These are phyloP conservation scores for Leccinum sublutescens DNA, from an alignment of 768 basidiomycete genomes.

Conservation along the genomic window DNA sequence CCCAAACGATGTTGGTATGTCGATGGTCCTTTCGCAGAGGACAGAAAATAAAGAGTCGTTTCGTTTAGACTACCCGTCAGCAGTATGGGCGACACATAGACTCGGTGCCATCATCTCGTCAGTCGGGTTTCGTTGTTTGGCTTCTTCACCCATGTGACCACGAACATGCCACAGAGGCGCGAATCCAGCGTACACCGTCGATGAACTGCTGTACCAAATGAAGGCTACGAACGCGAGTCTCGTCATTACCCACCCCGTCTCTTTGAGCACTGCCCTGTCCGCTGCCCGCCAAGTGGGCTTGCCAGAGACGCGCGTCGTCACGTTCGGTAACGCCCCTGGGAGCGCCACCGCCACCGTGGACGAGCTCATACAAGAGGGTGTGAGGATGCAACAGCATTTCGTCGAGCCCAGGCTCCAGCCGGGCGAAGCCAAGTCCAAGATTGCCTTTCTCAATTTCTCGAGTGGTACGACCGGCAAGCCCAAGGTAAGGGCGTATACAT, in stretches of 20 bases:
- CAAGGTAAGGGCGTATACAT: constrained; percentile 14
- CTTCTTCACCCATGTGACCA: background rate
- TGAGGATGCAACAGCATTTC: constrained; percentile 37
- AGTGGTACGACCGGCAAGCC: constrained; percentile 70
- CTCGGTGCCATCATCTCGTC: constrained; percentile 60
- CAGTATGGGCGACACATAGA: constrained; percentile 59
- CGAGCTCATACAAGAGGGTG: constrained; percentile 47
- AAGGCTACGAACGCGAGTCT: constrained; percentile 26
- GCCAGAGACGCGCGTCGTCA: constrained; percentile 28
- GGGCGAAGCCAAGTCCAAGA: constrained; percentile 58
- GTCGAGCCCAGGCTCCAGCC: constrained; percentile 44
- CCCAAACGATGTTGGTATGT: constrained; percentile 60
- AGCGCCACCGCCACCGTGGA: constrained; percentile 37
- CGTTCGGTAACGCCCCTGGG: constrained; percentile 22
- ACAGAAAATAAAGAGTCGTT: background rate
- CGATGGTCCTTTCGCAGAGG: background rate
- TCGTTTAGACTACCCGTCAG: constrained; percentile 50
- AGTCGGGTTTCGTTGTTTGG: constrained; percentile 17
- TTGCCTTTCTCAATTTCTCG: constrained; percentile 72
- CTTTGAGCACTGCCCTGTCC: constrained; percentile 25
- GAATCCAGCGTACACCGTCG: constrained; percentile 35
- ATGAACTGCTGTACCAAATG: constrained; percentile 35
- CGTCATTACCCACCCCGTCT: constrained; percentile 32
- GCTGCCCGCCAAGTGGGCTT: constrained; percentile 34
- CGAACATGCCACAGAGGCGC: constrained; percentile 28